These are phyloP conservation scores for Pseudopediastrum boryanum DNA, from an alignment of 139 green algal genomes.

Conservation along the genomic window DNA sequence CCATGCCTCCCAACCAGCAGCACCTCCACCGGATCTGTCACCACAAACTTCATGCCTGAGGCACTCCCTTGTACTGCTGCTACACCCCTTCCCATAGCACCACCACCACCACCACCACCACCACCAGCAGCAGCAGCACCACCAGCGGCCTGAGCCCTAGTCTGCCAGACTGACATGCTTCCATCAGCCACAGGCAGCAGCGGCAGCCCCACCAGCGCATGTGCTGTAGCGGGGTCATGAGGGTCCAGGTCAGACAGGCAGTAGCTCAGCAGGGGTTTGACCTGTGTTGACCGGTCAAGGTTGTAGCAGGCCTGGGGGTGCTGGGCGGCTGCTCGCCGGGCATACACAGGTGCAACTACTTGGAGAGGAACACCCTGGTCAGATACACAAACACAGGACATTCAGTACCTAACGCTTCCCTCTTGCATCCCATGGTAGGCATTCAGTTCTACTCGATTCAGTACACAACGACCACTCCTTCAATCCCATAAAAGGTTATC, in stretches of 20 bases:
- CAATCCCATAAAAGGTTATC: too few species aligned
- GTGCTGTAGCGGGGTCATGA: background rate
- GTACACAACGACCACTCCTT: too few species aligned
- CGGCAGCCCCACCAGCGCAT: slow-evolving; percentile 4
- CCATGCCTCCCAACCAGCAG: slow-evolving; percentile 37
- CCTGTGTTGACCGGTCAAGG: slow-evolving; percentile 25
- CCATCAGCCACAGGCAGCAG: slow-evolving; percentile 64
- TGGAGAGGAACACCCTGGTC: background rate
- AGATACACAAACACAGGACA: too few species aligned
- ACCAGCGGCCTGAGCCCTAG: background rate
- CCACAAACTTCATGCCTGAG: too few species aligned
- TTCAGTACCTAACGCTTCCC: too few species aligned
- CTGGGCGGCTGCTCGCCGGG: background rate
- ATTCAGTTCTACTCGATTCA: too few species aligned
- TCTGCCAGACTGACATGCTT: slow-evolving; percentile 17
- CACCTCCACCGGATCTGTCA: slow-evolving; percentile 42
- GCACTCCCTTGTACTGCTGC: slow-evolving; percentile 32
- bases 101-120: background rate
- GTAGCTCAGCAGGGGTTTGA: slow-evolving; percentile 60
- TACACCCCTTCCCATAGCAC: background rate
- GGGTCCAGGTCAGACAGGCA: slow-evolving; percentile 55
- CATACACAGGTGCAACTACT: background rate
- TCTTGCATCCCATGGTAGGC: too few species aligned
- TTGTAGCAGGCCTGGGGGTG: background rate
- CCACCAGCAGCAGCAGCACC: slow-evolving; percentile 11